Evolutionary conservation across 371 early-diverging fungal species (phyloP).

Genomic region (Massospora cicadina): DNA sequence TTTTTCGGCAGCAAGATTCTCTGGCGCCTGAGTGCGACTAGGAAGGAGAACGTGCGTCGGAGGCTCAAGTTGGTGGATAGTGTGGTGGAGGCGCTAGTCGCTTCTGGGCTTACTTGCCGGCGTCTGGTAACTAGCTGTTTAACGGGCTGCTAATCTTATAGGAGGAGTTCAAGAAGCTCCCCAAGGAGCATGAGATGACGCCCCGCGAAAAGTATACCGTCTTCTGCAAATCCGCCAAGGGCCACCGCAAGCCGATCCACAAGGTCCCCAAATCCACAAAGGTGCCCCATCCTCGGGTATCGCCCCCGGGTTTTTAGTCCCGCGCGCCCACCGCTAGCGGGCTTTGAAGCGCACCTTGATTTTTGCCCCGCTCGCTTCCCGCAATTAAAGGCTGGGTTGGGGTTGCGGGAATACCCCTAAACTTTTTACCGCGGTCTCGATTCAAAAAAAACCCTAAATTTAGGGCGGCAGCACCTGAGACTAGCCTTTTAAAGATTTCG

Average conservation of each 20-base stretch:
- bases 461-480: no score
- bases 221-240: conserved; percentile 54
- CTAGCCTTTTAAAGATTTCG: no score
- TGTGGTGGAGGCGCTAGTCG: conserved; percentile 60
- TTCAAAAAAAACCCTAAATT: no score
- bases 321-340: no score
- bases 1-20: conserved; percentile 52
- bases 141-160: conserved; percentile 13
- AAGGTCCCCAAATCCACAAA: conserved; percentile 93
- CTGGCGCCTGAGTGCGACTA: conserved; percentile 69
- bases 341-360: no score
- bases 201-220: conserved; percentile 87
- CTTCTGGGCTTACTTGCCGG: conserved; percentile 75
- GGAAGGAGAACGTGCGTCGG: conserved; percentile 87
- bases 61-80: conserved; percentile 78
- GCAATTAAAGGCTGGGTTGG: no score
- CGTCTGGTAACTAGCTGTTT: conserved; percentile 37
- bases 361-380: no score
- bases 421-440: no score
- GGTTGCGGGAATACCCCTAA: no score
- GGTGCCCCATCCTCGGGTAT: conserved; percentile 57
- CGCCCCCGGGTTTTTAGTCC: conserved; percentile 64
- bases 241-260: conserved; percentile 84
- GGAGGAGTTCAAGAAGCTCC: conserved; percentile 50
- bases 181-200: conserved; percentile 69